Base-by-base conservation (phyloP, 768 basidiomycete species). In the Royoungia palumana region DNA sequence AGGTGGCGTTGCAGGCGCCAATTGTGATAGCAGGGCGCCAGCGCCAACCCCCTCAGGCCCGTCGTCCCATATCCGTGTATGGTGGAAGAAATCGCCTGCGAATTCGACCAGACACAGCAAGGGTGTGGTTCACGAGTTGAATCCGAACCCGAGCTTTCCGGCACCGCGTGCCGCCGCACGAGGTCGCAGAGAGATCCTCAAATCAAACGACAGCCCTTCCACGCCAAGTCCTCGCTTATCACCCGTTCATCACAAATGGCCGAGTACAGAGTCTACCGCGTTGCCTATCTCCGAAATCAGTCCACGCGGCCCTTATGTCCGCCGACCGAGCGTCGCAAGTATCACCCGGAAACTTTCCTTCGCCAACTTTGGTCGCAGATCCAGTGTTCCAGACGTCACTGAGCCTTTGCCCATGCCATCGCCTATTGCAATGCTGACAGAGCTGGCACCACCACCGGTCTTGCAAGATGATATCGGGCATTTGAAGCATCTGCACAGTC, bases 311-410 rank as follows among this genome's bases (percentile, higher is more conserved):
- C 9, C 50, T 5, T 54, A 50, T 9, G 16, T 37, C 25, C 61
- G 58, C 42, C 46, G 66, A 19, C 63, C 62, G 9, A 65, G 63
- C 9, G 63, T 65, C 10, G 65, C 55, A 30, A 67, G 61, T 24
- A 65, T 65, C 36, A 66, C 64, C 4, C 66, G 61, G n/a, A 67
- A 65, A 44, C 34, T 68, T 14, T 68, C 64, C 11, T 65, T 67
- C 36, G 59, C 56, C n/a, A 57, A 55, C 20, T 66, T 66, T 25
- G 35, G 47, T 38, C 66, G 66, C 19, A 54, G 54, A 45, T 57
- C 56, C 2, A 68, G 65, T 10, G 14, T 58, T 19, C 36, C 51
- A 17, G 66, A 64, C n/a, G 45, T 61, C 42, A 42, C 21, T 13
- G 48, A 64, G 32, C 53, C 55, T 22, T 32, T 59, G 19, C 61